Percentiles rank a stretch among this genome's conserved stretches.
These are phyloP conservation scores for Serendipita sp. DNA, from an alignment of 768 basidiomycete genomes.

Conservation along the genomic window DNA sequence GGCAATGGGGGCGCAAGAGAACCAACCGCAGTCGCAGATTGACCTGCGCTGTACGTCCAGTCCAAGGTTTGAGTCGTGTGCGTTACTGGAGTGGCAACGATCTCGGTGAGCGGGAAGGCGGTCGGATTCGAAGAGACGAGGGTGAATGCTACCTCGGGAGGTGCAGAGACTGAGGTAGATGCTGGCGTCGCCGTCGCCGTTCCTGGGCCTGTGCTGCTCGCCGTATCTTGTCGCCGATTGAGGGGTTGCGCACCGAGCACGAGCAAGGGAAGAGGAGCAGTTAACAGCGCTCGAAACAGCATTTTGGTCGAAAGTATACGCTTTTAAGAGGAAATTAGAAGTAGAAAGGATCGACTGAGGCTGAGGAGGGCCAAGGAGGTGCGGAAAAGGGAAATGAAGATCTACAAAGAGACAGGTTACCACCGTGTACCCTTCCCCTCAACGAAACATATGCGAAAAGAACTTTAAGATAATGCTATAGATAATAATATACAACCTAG, in stretches of 20 bases:
- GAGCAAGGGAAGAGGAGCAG: not conserved
- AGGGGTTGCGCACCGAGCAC: not conserved
- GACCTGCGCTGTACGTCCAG: conserved; percentile 32
- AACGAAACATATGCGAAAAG: not conserved
- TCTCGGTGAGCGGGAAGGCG: conserved; percentile 37
- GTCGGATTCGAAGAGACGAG: conserved; percentile 40
- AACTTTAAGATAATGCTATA: not conserved
- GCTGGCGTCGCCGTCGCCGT: not conserved
- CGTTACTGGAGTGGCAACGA: conserved; percentile 28
- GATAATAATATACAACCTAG: not conserved
- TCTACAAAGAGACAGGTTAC: not conserved
- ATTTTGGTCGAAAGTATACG: not conserved
- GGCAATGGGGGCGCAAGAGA: conserved; percentile 39
- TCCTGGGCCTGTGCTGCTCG: not conserved
- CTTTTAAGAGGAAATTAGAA: not conserved
- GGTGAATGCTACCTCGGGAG: conserved; percentile 27
- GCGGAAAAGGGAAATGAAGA: not conserved
- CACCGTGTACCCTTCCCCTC: not conserved
- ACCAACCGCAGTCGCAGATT: conserved; percentile 30
- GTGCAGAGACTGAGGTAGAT: not conserved
- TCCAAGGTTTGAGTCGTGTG: conserved; percentile 30
- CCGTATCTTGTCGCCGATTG: not conserved
- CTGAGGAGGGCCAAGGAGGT: not conserved
- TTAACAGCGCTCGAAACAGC: not conserved
- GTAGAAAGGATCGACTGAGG: not conserved